Evolutionary conservation across 208 protist species (phyloP).

Genomic region (Sergeia podlipaevii): DNA sequence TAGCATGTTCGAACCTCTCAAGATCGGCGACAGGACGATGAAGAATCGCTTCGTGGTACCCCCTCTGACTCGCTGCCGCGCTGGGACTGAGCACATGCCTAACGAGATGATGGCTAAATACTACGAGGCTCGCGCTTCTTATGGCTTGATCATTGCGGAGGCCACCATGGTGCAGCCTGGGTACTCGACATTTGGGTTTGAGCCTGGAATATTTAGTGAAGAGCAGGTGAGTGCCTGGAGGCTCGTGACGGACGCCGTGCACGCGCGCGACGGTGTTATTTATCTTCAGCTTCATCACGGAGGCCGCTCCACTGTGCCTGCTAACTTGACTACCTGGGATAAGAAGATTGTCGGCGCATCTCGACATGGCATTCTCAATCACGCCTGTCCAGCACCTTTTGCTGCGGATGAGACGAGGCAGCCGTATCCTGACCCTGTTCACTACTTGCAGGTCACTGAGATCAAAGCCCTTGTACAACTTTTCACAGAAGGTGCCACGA

Average conservation of each 20-base stretch:
- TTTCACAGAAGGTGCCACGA: constrained; percentile 40
- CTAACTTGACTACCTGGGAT: constrained; percentile 12
- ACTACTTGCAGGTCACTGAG: constrained; percentile 21
- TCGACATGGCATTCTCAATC: background rate
- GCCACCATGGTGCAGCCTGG: constrained; percentile 34
- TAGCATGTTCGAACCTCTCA: constrained; percentile 25
- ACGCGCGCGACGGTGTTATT: constrained; percentile 45
- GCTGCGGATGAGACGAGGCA: background rate
- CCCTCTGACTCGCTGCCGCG: constrained; percentile 45
- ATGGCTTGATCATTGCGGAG: constrained; percentile 68
- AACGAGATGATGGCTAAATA: constrained; percentile 36
- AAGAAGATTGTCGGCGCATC: constrained; percentile 11
- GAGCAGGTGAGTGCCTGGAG: constrained; percentile 55
- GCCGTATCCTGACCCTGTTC: background rate
- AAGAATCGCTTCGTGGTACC: constrained; percentile 49
- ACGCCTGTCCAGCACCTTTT: background rate
- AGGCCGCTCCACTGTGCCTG: constrained; percentile 30
- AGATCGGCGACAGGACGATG: constrained; percentile 26
- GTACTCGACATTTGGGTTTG: constrained; percentile 27
- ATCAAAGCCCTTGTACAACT: constrained; percentile 22
- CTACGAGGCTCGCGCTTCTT: constrained; percentile 44
- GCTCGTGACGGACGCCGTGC: constrained; percentile 55
- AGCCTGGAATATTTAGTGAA: constrained; percentile 46
- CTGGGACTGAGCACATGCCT: constrained; percentile 35
- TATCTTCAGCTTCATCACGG: constrained; percentile 46